Conservation (phyloP, 257 asterid genomes). For the Solanum corneliomulleri region DNA sequence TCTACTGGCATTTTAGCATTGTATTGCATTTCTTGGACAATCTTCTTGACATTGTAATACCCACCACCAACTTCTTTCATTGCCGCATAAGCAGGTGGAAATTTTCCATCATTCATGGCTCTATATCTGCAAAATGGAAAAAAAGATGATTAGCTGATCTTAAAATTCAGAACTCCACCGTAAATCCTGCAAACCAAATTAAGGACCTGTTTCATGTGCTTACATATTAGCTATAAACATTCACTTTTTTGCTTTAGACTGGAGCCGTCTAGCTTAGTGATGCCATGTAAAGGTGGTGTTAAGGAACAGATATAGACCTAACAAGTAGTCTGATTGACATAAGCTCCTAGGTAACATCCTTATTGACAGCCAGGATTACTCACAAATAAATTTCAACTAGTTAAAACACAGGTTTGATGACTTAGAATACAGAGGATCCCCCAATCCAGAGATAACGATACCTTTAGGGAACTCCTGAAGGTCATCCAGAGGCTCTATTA, state of each 20-base stretch:
- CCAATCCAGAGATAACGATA: background rate
- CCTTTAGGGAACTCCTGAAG: background rate
- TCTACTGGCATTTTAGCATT: slow-evolving; percentile 16
- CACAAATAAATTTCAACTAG: background rate
- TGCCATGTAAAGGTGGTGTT: background rate
- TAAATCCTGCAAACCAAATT: background rate
- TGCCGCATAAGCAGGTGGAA: slow-evolving; percentile 36
- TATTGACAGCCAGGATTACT: background rate
- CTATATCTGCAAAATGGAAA: slow-evolving; percentile 40
- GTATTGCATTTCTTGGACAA: slow-evolving; percentile 51
- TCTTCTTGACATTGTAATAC: slow-evolving; percentile 32
- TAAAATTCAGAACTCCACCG: background rate
- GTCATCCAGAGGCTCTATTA: background rate
- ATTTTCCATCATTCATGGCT: slow-evolving; percentile 66
- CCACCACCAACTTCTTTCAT: slow-evolving; percentile 51
- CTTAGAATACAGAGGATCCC: background rate
- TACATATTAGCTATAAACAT: background rate
- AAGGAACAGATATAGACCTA: background rate
- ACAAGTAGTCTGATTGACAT: background rate
- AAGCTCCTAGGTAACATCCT: background rate
- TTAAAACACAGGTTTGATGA: background rate
- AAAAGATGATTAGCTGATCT: background rate
- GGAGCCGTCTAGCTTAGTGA: background rate
- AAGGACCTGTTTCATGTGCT: background rate
- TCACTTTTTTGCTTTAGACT: background rate